These are phyloP conservation scores for Torulaspora delbrueckii DNA, from an alignment of 805 yeast genomes.

Conservation along the genomic window DNA sequence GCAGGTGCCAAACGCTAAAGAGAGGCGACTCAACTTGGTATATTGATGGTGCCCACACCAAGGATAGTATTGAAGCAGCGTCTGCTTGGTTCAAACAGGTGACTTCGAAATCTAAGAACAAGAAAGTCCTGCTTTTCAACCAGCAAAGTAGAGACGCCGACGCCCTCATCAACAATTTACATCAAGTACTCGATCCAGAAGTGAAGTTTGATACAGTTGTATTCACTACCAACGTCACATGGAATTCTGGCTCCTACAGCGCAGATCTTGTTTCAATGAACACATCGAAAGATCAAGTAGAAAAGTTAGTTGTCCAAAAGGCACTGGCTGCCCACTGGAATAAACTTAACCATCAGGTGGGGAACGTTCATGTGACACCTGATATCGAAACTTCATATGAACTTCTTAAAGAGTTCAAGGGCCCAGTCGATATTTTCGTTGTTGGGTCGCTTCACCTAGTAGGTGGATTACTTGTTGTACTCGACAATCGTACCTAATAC, in stretches of 20 bases:
- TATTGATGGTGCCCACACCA: slow-evolving; percentile 94
- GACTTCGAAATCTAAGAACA: slow-evolving; percentile 14
- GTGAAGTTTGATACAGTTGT: slow-evolving; percentile 66
- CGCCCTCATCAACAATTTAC: slow-evolving; percentile 53
- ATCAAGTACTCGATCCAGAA: slow-evolving; percentile 39
- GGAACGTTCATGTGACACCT: slow-evolving; percentile 51
- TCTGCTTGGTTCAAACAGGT: slow-evolving; percentile 63
- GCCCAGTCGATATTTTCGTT: slow-evolving; percentile 67
- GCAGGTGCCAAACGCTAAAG: slow-evolving; percentile 75
- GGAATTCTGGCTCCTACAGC: slow-evolving; percentile 75
- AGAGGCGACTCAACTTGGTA: slow-evolving; percentile 60
- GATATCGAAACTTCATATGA: slow-evolving; percentile 71
- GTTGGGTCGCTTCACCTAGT: slow-evolving; percentile 92
- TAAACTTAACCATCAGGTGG: slow-evolving; percentile 39
- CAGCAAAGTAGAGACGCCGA: slow-evolving; percentile 90
- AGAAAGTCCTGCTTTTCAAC: slow-evolving; percentile 70
- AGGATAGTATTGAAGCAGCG: slow-evolving; percentile 80
- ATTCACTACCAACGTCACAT: slow-evolving; percentile 89
- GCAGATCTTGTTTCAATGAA: slow-evolving; percentile 83
- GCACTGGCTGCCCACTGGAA: slow-evolving; percentile 68
- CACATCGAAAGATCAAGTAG: slow-evolving; percentile 72
- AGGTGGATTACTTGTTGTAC: slow-evolving; percentile 86
- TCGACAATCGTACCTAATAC: slow-evolving; percentile 43
- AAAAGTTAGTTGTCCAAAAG: slow-evolving; percentile 75
- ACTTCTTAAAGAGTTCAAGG: slow-evolving; percentile 39